phyloP scores from a whole-genome alignment of 148 eudicot genomes.

The Agrostemma githago region DNA sequence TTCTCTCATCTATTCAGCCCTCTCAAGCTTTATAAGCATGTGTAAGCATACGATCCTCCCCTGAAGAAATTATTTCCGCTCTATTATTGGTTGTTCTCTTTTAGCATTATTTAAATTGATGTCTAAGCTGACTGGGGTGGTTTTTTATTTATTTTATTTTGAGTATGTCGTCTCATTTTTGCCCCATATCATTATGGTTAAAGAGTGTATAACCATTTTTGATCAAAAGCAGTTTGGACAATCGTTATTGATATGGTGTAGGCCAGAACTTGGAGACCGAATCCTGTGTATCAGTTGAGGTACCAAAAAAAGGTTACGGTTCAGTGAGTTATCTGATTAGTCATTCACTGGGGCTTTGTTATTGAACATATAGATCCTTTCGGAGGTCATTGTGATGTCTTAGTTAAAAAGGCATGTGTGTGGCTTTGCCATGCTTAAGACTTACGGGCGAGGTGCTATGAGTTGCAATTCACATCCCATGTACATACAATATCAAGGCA shows the following conservation, averaged over 20 bases:
- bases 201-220: neutral
- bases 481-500: too few relatives aligned
- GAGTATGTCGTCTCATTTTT: neutral
- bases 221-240: neutral
- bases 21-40: slow-evolving; percentile 52
- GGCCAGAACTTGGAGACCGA: neutral
- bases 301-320: neutral
- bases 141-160: neutral
- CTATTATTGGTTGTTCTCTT: neutral
- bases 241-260: neutral
- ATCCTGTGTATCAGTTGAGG: neutral
- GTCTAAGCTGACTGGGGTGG: neutral
- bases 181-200: neutral
- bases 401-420: too few relatives aligned
- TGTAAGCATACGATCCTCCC: slow-evolving; percentile 39
- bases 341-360: neutral
- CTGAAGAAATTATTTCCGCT: neutral
- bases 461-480: too few relatives aligned
- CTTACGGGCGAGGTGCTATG: too few relatives aligned
- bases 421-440: too few relatives aligned
- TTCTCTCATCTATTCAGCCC: slow-evolving; percentile 44
- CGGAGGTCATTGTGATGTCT: too few relatives aligned
- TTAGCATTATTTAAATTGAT: neutral
- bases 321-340: neutral
- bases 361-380: too few relatives aligned